phyloP scores from a whole-genome alignment of 768 basidiomycete genomes.

The Clathrus columnatus region DNA sequence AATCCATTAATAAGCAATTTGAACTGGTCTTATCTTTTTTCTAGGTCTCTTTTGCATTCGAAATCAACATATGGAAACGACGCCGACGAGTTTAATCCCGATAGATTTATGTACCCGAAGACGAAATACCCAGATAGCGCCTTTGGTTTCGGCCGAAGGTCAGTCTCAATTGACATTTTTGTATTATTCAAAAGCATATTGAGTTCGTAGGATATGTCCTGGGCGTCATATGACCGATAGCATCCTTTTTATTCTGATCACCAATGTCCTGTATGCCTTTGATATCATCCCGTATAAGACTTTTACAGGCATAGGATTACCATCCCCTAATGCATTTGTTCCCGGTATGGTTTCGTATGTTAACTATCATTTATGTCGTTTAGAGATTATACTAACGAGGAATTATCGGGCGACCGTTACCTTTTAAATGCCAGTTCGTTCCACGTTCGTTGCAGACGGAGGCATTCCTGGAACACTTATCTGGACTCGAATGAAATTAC shows the following conservation, averaged over 20 bases:
- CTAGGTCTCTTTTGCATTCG: constrained; percentile 26
- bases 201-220: constrained; percentile 9
- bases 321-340: background rate
- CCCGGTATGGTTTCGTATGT: background rate
- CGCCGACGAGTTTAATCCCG: constrained; percentile 23
- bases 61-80: constrained; percentile 19
- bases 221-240: constrained; percentile 8
- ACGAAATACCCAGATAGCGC: background rate
- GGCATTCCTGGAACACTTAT: no score
- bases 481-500: no score
- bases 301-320: background rate
- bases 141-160: constrained; percentile 6
- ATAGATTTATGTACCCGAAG: constrained; percentile 19
- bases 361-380: background rate
- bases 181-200: background rate
- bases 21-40: background rate
- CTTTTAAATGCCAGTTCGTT: background rate
- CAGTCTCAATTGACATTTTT: background rate
- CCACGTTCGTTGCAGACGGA: no score
- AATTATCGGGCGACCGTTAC: background rate
- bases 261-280: constrained; percentile 3
- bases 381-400: background rate
- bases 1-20: background rate
- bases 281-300: constrained; percentile 2
- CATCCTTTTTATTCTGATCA: constrained; percentile 5